A percentile compares a stretch with the other conserved stretches of the same genome.
Conservation (phyloP, 257 asterid species). For the Thymus mandschuricus region DNA sequence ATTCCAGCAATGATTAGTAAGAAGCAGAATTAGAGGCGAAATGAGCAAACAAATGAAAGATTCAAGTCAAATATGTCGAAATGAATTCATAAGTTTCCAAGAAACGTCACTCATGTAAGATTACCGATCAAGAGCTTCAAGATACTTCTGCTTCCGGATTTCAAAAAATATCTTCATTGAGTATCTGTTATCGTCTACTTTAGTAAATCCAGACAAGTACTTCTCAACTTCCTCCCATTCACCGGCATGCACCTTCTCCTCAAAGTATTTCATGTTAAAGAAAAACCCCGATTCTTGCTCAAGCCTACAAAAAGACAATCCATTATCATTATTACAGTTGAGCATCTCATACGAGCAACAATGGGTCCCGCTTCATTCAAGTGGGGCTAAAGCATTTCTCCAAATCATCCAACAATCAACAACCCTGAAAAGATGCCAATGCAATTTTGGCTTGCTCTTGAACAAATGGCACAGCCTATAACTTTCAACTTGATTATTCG, state of each 20-base stretch:
- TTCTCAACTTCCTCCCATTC: slow-evolving; percentile 99
- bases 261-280: slow-evolving; percentile 96
- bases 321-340: neutral
- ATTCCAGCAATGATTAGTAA: slow-evolving; percentile 22
- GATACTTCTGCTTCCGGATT: slow-evolving; percentile 96
- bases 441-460: neutral
- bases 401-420: neutral
- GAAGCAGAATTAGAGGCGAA: neutral
- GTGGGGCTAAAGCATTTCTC: neutral
- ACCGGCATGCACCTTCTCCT: slow-evolving; percentile 96
- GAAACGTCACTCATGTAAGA: slow-evolving; percentile 2
- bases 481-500: slow-evolving; percentile 9
- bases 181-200: slow-evolving; percentile 94
- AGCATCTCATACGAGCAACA: slow-evolving; percentile 15
- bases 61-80: neutral
- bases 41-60: neutral
- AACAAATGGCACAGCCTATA: slow-evolving; percentile 18
- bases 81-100: neutral
- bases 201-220: slow-evolving; percentile 91
- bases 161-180: slow-evolving; percentile 98
- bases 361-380: slow-evolving; percentile 13
- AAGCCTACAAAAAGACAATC: slow-evolving; percentile 57
- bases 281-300: slow-evolving; percentile 96
- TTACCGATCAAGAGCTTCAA: slow-evolving; percentile 96
- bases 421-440: neutral